Conservation (phyloP, 305 asterid species). For the Fraxinus angustifolia region DNA sequence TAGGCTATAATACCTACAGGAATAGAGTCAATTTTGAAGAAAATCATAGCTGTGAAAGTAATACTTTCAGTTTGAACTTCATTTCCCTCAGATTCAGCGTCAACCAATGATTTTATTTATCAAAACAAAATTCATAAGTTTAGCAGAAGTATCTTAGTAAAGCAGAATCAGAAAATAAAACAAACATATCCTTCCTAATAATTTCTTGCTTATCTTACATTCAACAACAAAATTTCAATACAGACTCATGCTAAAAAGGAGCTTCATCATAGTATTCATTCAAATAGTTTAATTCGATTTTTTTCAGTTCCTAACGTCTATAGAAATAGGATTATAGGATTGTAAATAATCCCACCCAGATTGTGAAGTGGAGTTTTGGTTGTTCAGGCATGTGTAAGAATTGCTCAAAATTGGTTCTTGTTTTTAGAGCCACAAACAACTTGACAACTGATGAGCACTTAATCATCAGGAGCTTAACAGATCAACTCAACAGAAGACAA, state of each 20-base stretch:
- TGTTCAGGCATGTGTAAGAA: background rate
- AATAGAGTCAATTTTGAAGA: background rate
- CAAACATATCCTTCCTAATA: background rate
- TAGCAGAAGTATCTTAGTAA: background rate
- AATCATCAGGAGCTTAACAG: background rate
- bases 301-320: background rate
- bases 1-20: slow-evolving; percentile 1
- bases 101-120: background rate
- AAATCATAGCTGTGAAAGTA: background rate
- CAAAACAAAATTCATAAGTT: background rate
- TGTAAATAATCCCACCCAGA: background rate
- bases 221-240: background rate
- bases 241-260: background rate
- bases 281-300: background rate
- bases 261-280: background rate
- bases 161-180: background rate
- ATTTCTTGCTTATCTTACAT: background rate
- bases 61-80: background rate
- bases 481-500: background rate
- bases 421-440: background rate
- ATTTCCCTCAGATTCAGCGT: background rate
- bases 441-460: background rate
- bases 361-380: background rate
- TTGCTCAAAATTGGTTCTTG: background rate
- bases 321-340: background rate